Evolutionary conservation across 495 filamentous ascomycete species (phyloP).

Genomic region (Astrocystis sublimbata): DNA sequence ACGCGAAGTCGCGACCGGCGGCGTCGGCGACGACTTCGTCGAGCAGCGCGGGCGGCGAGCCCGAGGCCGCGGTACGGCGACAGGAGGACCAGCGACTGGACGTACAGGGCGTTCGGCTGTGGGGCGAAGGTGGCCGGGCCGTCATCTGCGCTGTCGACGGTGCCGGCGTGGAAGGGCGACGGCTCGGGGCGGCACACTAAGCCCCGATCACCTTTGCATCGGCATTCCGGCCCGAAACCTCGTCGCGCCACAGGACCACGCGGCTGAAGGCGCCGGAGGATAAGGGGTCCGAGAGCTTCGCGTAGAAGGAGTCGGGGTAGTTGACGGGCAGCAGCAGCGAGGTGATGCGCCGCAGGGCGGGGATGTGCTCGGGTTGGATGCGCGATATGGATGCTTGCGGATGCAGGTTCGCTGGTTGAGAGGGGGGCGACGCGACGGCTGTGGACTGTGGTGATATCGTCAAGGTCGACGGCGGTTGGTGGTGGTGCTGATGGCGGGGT

Average conservation of each 20-base stretch:
- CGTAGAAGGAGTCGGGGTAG: slow-evolving; percentile 88
- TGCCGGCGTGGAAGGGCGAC: slow-evolving; percentile 28
- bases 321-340: slow-evolving; percentile 79
- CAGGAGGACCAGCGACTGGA: slow-evolving; percentile 81
- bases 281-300: slow-evolving; percentile 67
- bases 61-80: slow-evolving; percentile 80
- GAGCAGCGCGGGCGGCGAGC: slow-evolving; percentile 72
- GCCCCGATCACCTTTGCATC: slow-evolving; percentile 67
- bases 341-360: slow-evolving; percentile 79
- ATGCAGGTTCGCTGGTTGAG: slow-evolving; percentile 37
- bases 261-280: slow-evolving; percentile 71
- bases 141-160: slow-evolving; percentile 11
- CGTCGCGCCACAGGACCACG: slow-evolving; percentile 59
- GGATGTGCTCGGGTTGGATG: slow-evolving; percentile 62
- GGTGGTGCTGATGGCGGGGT: slow-evolving; percentile 24
- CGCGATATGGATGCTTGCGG: slow-evolving; percentile 58
- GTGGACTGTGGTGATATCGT: slow-evolving; percentile 35
- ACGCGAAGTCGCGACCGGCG: slow-evolving; percentile 32
- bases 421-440: slow-evolving; percentile 38
- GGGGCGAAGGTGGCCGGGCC: slow-evolving; percentile 1
- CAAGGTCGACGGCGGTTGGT: slow-evolving; percentile 10
- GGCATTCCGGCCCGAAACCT: slow-evolving; percentile 30
- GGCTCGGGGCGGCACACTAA: slow-evolving; percentile 80
- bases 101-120: slow-evolving; percentile 65
- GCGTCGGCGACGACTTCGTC: slow-evolving; percentile 53